Conservation (phyloP, 495 filamentous ascomycete species). For the Annulohypoxylon nitens region DNA sequence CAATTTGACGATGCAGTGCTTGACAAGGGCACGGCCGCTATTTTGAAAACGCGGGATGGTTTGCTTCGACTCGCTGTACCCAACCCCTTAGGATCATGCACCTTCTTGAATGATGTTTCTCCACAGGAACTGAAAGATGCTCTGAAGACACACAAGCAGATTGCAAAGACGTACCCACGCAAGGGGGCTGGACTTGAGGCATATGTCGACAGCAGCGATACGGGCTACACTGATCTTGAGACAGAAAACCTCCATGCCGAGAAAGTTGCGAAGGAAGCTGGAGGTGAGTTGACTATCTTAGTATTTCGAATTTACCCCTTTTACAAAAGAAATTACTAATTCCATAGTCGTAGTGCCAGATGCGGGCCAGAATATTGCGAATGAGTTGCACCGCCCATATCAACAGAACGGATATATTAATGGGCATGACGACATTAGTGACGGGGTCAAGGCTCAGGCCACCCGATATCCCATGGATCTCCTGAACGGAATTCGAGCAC, state of each 20-base stretch:
- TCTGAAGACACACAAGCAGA: constrained; percentile 65
- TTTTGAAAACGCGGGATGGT: constrained; percentile 73
- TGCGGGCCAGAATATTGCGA: not conserved
- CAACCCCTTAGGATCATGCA: constrained; percentile 66
- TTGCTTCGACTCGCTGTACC: constrained; percentile 71
- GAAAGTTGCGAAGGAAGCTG: constrained; percentile 22
- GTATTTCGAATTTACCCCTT: not conserved
- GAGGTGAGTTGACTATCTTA: constrained; percentile 21
- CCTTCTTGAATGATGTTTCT: constrained; percentile 70
- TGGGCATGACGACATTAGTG: constrained; percentile 5
- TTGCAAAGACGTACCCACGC: constrained; percentile 67
- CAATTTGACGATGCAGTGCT: constrained; percentile 70
- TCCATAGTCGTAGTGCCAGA: not conserved
- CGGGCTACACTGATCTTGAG: constrained; percentile 55
- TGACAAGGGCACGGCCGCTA: constrained; percentile 70
- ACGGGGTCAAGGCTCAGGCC: not conserved
- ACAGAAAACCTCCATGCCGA: constrained; percentile 34
- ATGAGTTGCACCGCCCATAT: not conserved
- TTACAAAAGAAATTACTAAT: constrained; percentile 1
- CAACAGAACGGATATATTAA: constrained; percentile 18
- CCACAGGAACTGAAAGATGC: constrained; percentile 64
- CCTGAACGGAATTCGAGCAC: constrained; percentile 31
- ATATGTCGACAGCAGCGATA: constrained; percentile 72
- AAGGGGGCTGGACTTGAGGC: constrained; percentile 70
- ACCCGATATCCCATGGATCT: constrained; percentile 19